These are phyloP conservation scores for Colletotrichum gloeosporioides DNA, from an alignment of 2,329 filamentous ascomycete genomes.

Conservation along the genomic window DNA sequence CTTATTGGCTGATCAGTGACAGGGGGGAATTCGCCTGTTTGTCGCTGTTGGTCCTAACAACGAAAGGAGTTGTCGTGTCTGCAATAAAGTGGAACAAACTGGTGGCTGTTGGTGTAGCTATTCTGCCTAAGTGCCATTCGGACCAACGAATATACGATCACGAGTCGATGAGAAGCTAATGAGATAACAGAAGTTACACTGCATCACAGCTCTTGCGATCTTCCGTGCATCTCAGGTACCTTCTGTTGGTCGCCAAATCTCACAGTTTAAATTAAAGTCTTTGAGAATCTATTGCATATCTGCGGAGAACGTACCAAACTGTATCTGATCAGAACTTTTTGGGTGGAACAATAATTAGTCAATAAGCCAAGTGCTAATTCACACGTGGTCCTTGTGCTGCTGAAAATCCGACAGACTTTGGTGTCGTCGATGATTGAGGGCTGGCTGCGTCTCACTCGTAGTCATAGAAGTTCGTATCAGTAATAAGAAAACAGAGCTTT, in stretches of 20 bases:
- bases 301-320: too few species aligned
- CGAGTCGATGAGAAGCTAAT: neutral
- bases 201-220: too few species aligned
- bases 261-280: too few species aligned
- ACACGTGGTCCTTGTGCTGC: too few species aligned
- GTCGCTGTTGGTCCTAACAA: neutral
- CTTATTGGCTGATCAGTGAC: neutral
- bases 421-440: too few species aligned
- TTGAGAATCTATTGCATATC: too few species aligned
- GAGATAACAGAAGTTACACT: neutral
- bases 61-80: neutral
- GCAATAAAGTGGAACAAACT: neutral
- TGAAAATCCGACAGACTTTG: too few species aligned
- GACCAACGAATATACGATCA: neutral
- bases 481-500: neutral
- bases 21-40: neutral
- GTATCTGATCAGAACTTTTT: too few species aligned
- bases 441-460: too few species aligned
- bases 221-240: neutral
- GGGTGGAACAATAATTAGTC: too few species aligned
- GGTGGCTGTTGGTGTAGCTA: neutral
- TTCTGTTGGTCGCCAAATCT: neutral
- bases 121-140: neutral
- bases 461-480: too few species aligned
- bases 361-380: too few species aligned